Conservation (phyloP, 345 rosid genomes). For the Anastatica hierochuntica region DNA sequence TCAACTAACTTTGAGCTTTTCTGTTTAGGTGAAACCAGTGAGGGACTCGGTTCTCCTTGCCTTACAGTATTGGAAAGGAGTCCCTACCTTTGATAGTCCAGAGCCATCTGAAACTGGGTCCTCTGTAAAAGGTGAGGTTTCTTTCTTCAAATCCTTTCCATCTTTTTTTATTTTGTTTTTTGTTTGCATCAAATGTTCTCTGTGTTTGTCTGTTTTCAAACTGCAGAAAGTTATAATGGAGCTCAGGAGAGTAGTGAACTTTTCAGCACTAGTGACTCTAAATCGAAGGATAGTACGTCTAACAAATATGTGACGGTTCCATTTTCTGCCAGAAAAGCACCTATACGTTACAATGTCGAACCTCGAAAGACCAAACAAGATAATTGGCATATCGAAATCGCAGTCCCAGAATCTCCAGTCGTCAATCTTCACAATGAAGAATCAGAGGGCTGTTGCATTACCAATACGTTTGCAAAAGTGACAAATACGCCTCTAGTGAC, state of each 20-base stretch:
- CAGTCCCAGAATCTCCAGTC: slow-evolving; percentile 41
- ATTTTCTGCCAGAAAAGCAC: slow-evolving; percentile 37
- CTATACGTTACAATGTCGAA: slow-evolving; percentile 32
- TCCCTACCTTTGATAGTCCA: slow-evolving; percentile 52
- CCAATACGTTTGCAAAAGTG: slow-evolving; percentile 45
- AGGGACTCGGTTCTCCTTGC: slow-evolving; percentile 72
- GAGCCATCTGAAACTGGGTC: slow-evolving; percentile 76
- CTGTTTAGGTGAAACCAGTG: slow-evolving; percentile 81
- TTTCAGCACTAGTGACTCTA: slow-evolving; percentile 39
- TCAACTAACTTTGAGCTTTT: slow-evolving; percentile 13
- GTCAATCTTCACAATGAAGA: slow-evolving; percentile 52
- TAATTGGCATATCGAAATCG: slow-evolving; percentile 73
- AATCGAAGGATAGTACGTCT: slow-evolving; percentile 35
- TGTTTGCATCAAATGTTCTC: neutral
- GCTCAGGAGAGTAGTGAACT: slow-evolving; percentile 44
- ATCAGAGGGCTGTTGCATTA: slow-evolving; percentile 69
- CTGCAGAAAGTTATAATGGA: slow-evolving; percentile 54
- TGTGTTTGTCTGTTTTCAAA: slow-evolving; percentile 1
- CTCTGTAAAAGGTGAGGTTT: slow-evolving; percentile 64
- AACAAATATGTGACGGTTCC: slow-evolving; percentile 42
- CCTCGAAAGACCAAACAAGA: slow-evolving; percentile 43
- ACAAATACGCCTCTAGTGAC: slow-evolving; percentile 35
- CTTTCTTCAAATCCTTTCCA: neutral
- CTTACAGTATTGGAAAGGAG: slow-evolving; percentile 69
- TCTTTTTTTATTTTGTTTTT: neutral